These are phyloP conservation scores for Helichrysum umbraculigerum DNA, from an alignment of 129 eudicot genomes.

Conservation along the genomic window DNA sequence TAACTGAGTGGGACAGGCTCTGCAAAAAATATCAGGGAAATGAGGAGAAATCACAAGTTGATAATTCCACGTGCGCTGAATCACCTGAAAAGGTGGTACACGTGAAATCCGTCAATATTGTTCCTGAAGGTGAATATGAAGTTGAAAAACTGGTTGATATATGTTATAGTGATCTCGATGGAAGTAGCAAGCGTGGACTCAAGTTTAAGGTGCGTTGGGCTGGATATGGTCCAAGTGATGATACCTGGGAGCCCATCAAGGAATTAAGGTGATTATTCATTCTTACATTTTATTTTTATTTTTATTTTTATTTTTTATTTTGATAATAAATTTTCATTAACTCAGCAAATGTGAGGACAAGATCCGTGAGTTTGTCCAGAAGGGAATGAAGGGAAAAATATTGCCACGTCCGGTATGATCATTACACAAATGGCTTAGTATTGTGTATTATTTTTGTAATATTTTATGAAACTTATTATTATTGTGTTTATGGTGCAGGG, in stretches of 20 bases:
- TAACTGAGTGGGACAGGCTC: conserved; percentile 69
- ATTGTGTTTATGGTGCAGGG: conserved; percentile 42
- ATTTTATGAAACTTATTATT: not conserved
- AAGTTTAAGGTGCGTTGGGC: conserved; percentile 58
- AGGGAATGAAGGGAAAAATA: conserved; percentile 46
- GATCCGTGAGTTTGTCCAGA: conserved; percentile 45
- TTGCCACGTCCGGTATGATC: conserved; percentile 57
- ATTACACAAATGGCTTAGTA: conserved; percentile 2
- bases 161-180: conserved; percentile 49
- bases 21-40: conserved; percentile 40
- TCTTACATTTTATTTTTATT: not conserved
- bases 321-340: not conserved
- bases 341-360: conserved; percentile 49
- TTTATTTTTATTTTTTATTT: not conserved
- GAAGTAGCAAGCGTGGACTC: conserved; percentile 34
- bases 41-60: conserved; percentile 21
- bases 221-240: conserved; percentile 58
- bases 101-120: conserved; percentile 24
- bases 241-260: conserved; percentile 63
- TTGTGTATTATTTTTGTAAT: too few relatives aligned
- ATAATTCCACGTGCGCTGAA: conserved; percentile 5
- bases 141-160: conserved; percentile 51
- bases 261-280: conserved; percentile 43
- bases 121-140: conserved; percentile 53
- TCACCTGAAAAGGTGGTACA: conserved; percentile 28